Evolutionary conservation across 495 filamentous ascomycete genomes (phyloP).

Genomic region (Penicillium malachiteum): DNA sequence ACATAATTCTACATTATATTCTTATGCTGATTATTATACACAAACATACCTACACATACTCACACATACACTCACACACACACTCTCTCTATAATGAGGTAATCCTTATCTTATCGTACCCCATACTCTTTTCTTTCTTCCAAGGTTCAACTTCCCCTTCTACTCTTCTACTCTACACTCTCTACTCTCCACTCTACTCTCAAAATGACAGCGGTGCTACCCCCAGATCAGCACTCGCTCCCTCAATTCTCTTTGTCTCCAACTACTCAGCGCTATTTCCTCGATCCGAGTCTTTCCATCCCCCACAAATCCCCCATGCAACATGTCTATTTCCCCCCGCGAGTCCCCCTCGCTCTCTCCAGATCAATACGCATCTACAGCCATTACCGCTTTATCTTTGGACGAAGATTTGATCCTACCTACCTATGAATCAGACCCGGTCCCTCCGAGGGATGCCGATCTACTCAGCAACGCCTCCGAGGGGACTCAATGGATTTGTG

Average conservation of each 20-base stretch:
- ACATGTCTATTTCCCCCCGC: slow-evolving; percentile 27
- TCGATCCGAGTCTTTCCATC: slow-evolving; percentile 23
- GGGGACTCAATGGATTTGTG: slow-evolving; percentile 16
- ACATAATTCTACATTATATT: too few species aligned
- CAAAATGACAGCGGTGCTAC: slow-evolving; percentile 44
- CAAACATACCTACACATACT: too few species aligned
- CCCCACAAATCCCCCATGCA: slow-evolving; percentile 37
- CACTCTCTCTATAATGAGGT: neutral
- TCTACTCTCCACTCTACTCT: neutral
- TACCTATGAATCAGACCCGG: slow-evolving; percentile 4
- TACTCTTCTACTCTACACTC: too few species aligned
- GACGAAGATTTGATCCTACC: slow-evolving; percentile 53
- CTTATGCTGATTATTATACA: too few species aligned
- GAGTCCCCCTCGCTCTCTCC: slow-evolving; percentile 37
- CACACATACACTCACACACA: neutral
- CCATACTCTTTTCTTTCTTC: neutral
- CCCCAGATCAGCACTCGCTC: slow-evolving; percentile 36
- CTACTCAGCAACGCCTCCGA: slow-evolving; percentile 26
- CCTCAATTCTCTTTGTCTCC: slow-evolving; percentile 38
- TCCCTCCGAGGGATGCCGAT: slow-evolving; percentile 15
- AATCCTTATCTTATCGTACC: neutral
- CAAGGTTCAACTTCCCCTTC: neutral
- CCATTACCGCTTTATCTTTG: slow-evolving; percentile 65
- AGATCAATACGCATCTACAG: slow-evolving; percentile 52
- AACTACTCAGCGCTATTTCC: slow-evolving; percentile 45